These are phyloP conservation scores for Cryptosporidium sp. DNA, from an alignment of 169 alveolate genomes.

Conservation along the genomic window DNA sequence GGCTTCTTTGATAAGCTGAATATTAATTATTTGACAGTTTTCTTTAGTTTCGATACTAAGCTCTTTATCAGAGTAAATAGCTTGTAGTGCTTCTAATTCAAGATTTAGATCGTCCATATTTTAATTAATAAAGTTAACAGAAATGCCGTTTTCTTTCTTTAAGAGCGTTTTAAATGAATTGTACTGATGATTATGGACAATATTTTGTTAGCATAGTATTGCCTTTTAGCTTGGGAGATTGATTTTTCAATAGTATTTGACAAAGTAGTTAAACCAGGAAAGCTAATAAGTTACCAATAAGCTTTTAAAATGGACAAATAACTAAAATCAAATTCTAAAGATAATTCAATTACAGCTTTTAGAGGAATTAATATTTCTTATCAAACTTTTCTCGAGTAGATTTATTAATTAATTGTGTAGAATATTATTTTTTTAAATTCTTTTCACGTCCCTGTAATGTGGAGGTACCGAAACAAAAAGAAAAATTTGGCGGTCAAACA, in stretches of 20 bases:
- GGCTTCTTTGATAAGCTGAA: constrained; percentile 47
- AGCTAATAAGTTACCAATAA: too few species aligned
- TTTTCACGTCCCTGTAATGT: not conserved
- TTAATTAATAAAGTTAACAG: not conserved
- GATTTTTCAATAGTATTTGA: not conserved
- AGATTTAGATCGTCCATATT: constrained; percentile 49
- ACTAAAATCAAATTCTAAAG: not conserved
- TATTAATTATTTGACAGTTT: not conserved
- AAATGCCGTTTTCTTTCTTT: not conserved
- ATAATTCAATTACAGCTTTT: too few species aligned
- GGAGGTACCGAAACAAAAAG: not conserved
- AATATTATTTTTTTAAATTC: not conserved
- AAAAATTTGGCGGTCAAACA: constrained; percentile 14
- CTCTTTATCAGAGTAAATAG: constrained; percentile 62
- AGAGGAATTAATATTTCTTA: too few species aligned
- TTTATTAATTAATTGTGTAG: too few species aligned
- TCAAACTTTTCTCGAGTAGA: not conserved
- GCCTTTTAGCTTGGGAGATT: not conserved
- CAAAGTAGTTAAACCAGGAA: not conserved
- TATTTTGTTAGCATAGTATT: not conserved
- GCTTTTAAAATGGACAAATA: too few species aligned
- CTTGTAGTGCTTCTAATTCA: constrained; percentile 60
- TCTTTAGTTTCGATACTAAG: constrained; percentile 32
- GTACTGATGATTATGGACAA: too few species aligned
- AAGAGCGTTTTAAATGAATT: not conserved